phyloP scores from a whole-genome alignment of 306 rosid genomes.

The Vigna nakashimae region DNA sequence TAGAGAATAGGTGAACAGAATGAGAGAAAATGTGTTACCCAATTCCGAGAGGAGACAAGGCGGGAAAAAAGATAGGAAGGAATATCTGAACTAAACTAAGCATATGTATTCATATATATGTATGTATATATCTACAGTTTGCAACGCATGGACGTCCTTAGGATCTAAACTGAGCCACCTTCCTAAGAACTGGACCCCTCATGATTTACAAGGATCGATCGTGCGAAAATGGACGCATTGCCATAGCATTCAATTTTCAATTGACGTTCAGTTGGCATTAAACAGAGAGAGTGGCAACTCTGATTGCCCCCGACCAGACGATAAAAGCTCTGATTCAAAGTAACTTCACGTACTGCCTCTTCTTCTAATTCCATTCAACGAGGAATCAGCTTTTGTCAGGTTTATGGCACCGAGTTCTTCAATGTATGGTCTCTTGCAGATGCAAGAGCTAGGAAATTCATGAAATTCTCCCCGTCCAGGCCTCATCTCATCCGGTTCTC shows the following conservation, averaged over 20 bases:
- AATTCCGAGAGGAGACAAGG: neutral
- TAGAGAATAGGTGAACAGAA: neutral
- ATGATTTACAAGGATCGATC: slow-evolving; percentile 33
- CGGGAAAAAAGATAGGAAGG: slow-evolving; percentile 19
- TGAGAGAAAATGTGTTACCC: neutral
- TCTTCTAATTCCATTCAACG: slow-evolving; percentile 26
- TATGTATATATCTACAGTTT: slow-evolving; percentile 60
- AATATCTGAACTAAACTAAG: slow-evolving; percentile 38
- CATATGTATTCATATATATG: slow-evolving; percentile 11
- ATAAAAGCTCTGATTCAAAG: slow-evolving; percentile 9
- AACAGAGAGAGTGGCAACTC: slow-evolving; percentile 1
- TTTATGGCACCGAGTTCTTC: slow-evolving; percentile 44
- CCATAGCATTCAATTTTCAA: slow-evolving; percentile 12
- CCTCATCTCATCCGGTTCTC: slow-evolving; percentile 92
- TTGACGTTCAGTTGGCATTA: slow-evolving; percentile 10
- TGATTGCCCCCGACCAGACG: neutral
- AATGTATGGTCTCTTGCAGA: slow-evolving; percentile 69
- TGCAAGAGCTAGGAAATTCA: slow-evolving; percentile 79
- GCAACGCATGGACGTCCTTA: slow-evolving; percentile 49
- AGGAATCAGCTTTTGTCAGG: slow-evolving; percentile 42
- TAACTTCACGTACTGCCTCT: slow-evolving; percentile 22
- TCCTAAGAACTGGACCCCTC: slow-evolving; percentile 31
- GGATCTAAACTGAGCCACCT: slow-evolving; percentile 41
- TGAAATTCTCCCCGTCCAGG: slow-evolving; percentile 92
- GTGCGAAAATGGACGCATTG: slow-evolving; percentile 32